Conservation (phyloP, 2,329 filamentous ascomycete genomes). For the Apiospora pterosperma region DNA sequence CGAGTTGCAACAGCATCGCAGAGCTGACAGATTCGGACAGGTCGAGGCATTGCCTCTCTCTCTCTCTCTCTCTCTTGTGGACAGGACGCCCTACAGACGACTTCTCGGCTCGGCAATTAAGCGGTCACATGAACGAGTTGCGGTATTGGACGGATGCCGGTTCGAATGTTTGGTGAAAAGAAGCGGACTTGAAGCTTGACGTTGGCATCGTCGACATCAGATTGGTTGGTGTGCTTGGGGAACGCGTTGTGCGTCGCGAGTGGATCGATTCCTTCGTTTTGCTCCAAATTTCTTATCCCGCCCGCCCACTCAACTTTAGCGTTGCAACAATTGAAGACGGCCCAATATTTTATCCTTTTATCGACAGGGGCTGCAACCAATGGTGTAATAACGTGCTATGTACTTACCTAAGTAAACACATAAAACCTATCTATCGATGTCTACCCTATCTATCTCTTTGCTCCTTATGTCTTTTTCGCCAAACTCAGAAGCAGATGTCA, state of each 20-base stretch:
- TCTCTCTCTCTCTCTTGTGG: not conserved
- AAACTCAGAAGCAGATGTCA: not conserved
- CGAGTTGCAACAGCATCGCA: slow-evolving; percentile 27
- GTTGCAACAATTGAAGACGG: not conserved
- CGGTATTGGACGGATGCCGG: not conserved
- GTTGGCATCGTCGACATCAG: not conserved
- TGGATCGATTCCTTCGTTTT: not conserved
- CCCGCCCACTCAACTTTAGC: not conserved
- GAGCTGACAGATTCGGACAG: slow-evolving; percentile 21
- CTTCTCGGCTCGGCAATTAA: slow-evolving; percentile 6
- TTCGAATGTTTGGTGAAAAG: not conserved
- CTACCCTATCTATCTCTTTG: no score
- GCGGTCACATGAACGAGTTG: not conserved
- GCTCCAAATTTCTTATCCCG: not conserved
- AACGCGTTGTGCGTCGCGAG: not conserved
- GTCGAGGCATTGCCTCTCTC: slow-evolving; percentile 25
- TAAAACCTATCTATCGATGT: not conserved
- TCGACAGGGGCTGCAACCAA: not conserved
- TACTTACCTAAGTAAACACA: not conserved
- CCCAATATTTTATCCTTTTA: not conserved
- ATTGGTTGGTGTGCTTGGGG: not conserved
- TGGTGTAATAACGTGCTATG: not conserved
- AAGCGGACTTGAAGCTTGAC: not conserved
- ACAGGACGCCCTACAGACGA: not conserved
- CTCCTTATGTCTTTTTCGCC: not conserved